Evolutionary conservation across 2,329 filamentous ascomycete genomes (phyloP), one percentile per base, ranked within the genome.

Genomic region (Fusarium sp.): DNA sequence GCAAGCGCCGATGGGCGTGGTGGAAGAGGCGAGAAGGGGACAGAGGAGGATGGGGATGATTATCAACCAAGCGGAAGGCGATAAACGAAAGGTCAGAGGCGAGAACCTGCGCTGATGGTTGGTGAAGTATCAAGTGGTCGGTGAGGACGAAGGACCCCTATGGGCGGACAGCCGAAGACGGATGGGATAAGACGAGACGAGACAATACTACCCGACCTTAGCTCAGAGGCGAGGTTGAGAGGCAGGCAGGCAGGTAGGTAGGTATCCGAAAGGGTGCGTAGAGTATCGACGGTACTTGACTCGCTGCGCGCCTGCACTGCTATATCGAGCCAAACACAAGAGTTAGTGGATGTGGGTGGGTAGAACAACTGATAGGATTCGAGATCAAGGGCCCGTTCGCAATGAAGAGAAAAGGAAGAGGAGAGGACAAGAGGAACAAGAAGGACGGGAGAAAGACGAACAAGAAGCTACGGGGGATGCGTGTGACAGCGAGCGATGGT

Each of bases 261-360:
- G 75, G 74, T 82, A 80, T 81, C 79, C 76, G 81, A 81, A 79
- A 80, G 75, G 78, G 73, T 72, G 72, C 66, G 63, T 68, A 38
- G 42, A 24, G 31, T 44, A 66, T 49, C 36, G 69, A 71, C 57
- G 61, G 54, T 68, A 51, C 62, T 68, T 73, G 71, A 74, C 71
- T 68, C 73, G 66, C 69, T 76, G 66, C 65, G 75, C 69, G 66
- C 66, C 67, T 69, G 71, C 67, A 74, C 76, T 74, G 75, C 56
- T 70, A 62, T 69, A 69, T 70, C 66, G 74, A 75, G 69, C 52
- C 71, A 72, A 75, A 74, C 69, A 73, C 63, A 72, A 72, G 63
- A 45, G 69, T 78, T 66, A 77, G 76, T 66, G 41, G 15, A 59
- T 63, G 47, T 55, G 64, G 49, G 39, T 68, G 36, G 62, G 56